Evolutionary conservation across 2,329 filamentous ascomycete species (phyloP).

Genomic region (Pseudogymnoascus destructans): DNA sequence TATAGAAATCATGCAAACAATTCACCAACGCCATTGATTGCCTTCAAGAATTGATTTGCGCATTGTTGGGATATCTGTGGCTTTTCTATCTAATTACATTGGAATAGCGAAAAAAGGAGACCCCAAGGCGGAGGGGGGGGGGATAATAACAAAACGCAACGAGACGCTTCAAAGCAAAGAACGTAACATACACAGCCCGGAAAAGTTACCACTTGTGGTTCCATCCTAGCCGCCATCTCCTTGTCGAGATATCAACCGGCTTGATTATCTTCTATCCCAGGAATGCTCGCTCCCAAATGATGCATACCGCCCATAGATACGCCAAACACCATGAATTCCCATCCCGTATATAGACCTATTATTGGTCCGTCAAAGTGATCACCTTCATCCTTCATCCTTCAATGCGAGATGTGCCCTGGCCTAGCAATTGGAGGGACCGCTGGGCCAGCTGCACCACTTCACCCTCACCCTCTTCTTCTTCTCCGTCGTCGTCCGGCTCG

Average conservation of each 20-base stretch:
- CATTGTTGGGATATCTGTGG: conserved; percentile 12
- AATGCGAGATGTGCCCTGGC: conserved; percentile 60
- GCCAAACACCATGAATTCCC: conserved; percentile 27
- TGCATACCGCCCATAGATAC: conserved; percentile 22
- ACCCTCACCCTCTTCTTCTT: conserved; percentile 82
- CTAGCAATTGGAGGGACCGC: conserved; percentile 75
- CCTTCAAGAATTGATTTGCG: background rate
- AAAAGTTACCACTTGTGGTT: conserved; percentile 13
- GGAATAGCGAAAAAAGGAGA: conserved; percentile 18
- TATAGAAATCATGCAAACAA: conserved; percentile 18
- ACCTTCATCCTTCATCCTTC: conserved; percentile 61
- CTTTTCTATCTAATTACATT: conserved; percentile 27
- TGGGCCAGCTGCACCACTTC: conserved; percentile 87
- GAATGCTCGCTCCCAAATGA: conserved; percentile 26
- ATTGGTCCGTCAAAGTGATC: background rate
- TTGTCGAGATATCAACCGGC: conserved; percentile 11
- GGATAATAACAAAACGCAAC: conserved; percentile 22
- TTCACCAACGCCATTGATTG: background rate
- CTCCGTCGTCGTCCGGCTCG: conserved; percentile 74
- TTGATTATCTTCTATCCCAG: conserved; percentile 21
- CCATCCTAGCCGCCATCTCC: conserved; percentile 12
- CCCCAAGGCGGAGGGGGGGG: conserved; percentile 12
- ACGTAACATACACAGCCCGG: conserved; percentile 14
- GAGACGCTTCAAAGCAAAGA: conserved; percentile 20
- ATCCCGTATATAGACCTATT: conserved; percentile 21